phyloP scores from a whole-genome alignment of 2,329 filamentous ascomycete species.

The Sclerotiophoma versabilis region DNA sequence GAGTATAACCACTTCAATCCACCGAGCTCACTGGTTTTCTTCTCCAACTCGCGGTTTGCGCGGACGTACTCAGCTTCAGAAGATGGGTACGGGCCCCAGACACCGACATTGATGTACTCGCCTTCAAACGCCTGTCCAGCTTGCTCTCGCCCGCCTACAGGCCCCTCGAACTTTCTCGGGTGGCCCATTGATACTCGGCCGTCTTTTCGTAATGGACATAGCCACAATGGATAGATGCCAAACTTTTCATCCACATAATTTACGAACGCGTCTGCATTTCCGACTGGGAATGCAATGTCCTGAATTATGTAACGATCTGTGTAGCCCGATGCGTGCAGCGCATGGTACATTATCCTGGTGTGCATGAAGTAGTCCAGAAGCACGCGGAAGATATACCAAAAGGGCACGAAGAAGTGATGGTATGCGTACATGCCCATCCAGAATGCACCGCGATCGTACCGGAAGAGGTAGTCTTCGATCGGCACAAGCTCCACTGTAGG shows the following conservation, averaged over 20 bases:
- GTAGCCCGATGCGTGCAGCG: constrained; percentile 65
- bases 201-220: constrained; percentile 59
- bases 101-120: constrained; percentile 55
- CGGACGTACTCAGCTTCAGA: constrained; percentile 66
- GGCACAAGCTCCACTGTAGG: constrained; percentile 53
- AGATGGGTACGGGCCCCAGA: constrained; percentile 78
- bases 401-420: constrained; percentile 66
- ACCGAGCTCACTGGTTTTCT: constrained; percentile 70
- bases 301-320: constrained; percentile 66
- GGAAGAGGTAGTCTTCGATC: constrained; percentile 64
- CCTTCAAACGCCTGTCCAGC: constrained; percentile 19
- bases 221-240: constrained; percentile 64
- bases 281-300: constrained; percentile 66
- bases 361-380: constrained; percentile 68
- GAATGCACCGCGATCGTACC: constrained; percentile 70
- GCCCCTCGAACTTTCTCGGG: constrained; percentile 20
- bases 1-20: constrained; percentile 90
- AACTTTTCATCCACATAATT: constrained; percentile 58
- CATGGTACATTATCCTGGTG: constrained; percentile 69
- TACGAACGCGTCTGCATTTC: constrained; percentile 59
- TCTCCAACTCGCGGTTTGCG: constrained; percentile 75
- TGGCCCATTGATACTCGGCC: constrained; percentile 41
- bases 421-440: constrained; percentile 70
- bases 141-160: constrained; percentile 6
- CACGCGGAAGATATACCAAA: constrained; percentile 66